These are phyloP conservation scores for Lotus japonicus DNA, from an alignment of 306 rosid species.

Conservation along the genomic window DNA sequence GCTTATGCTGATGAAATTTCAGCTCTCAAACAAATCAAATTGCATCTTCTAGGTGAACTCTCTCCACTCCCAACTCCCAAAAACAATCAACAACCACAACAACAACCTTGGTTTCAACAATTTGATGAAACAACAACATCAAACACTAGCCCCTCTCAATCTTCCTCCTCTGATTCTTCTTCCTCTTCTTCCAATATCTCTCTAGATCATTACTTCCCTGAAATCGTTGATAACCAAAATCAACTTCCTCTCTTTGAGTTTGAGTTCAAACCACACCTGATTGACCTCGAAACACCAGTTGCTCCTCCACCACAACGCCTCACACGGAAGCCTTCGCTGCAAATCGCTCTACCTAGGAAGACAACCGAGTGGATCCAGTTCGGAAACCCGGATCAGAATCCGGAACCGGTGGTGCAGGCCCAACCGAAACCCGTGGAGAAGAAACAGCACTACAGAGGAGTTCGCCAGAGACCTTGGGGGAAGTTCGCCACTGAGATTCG, in stretches of 20 bases:
- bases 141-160: slow-evolving; percentile 5
- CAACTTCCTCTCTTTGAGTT: slow-evolving; percentile 23
- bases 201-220: slow-evolving; percentile 27
- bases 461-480: slow-evolving; percentile 83
- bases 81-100: background rate
- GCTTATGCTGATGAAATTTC: slow-evolving; percentile 34
- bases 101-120: background rate
- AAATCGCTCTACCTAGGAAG: slow-evolving; percentile 50
- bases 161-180: slow-evolving; percentile 32
- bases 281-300: slow-evolving; percentile 16
- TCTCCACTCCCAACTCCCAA: slow-evolving; percentile 36
- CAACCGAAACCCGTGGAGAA: slow-evolving; percentile 9
- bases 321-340: slow-evolving; percentile 45
- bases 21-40: slow-evolving; percentile 48
- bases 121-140: background rate
- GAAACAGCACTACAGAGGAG: slow-evolving; percentile 55
- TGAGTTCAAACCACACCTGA: slow-evolving; percentile 30
- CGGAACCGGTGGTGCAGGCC: background rate
- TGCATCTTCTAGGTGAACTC: slow-evolving; percentile 59
- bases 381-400: slow-evolving; percentile 19
- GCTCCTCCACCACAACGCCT: no score
- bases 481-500: slow-evolving; percentile 87
- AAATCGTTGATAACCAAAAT: background rate
- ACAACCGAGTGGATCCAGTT: slow-evolving; percentile 70
- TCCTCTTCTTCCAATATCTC: no score